phyloP scores from a whole-genome alignment of 257 asterid species.

The Lantana camara region DNA sequence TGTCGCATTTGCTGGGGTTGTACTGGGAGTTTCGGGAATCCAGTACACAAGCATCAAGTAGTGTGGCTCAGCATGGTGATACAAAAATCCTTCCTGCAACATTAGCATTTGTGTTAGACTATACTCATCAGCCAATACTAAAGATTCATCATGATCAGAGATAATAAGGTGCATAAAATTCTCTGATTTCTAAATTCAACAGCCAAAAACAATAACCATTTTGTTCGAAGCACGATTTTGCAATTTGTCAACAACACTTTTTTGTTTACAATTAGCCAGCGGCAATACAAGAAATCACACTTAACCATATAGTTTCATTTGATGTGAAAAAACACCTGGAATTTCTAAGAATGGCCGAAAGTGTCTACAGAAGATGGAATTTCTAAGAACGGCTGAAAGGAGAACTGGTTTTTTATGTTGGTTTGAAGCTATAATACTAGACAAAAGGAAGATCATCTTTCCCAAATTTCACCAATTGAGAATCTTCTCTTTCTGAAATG shows the following conservation, averaged over 20 bases:
- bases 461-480: background rate
- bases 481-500: no score
- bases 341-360: no score
- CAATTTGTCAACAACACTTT: no score
- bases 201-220: no score
- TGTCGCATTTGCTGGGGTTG: conserved; percentile 72
- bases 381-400: background rate
- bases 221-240: no score
- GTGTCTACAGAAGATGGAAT: conserved; percentile 3
- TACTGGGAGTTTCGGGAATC: conserved; percentile 55
- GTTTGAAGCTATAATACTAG: background rate
- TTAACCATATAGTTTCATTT: no score
- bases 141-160: background rate
- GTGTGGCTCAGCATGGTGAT: conserved; percentile 82
- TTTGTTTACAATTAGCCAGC: no score
- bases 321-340: no score
- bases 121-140: background rate
- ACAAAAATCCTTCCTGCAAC: conserved; percentile 74
- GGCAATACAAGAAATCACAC: no score
- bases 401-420: background rate
- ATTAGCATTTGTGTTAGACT: conserved; percentile 16
- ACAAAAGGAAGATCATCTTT: background rate
- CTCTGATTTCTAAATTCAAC: no score
- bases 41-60: conserved; percentile 76
- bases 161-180: background rate